Conservation (phyloP, 176 grass and related monocot genomes). For the Oropetium thomaeum region DNA sequence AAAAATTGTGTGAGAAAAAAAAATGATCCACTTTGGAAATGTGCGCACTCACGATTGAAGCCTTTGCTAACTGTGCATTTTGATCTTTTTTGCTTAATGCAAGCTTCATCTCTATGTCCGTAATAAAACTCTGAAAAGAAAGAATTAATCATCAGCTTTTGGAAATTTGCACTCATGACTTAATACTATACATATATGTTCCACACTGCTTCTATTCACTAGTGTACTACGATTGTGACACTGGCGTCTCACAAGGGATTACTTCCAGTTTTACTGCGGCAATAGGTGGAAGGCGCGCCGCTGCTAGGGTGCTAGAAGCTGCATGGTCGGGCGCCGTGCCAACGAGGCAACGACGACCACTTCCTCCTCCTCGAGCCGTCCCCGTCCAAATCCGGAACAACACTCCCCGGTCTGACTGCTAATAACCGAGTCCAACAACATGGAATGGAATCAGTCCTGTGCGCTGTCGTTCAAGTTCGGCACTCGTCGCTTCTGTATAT, state of each 20-base stretch:
- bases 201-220: no score
- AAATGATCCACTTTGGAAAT: no score
- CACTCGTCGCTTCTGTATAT: neutral
- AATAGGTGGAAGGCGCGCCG: neutral
- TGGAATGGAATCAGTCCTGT: neutral
- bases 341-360: neutral
- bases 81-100: no score
- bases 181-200: no score
- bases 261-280: neutral
- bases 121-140: no score
- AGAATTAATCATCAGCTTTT: no score
- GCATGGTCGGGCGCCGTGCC: neutral
- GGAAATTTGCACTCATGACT: no score
- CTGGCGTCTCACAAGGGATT: constrained; percentile 4
- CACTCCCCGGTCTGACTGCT: neutral
- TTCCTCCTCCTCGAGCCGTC: constrained; percentile 3
- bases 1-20: no score
- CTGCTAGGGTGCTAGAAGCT: no score
- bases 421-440: neutral
- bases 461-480: neutral
- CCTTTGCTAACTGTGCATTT: no score
- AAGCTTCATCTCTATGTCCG: no score
- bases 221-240: constrained; percentile 26
- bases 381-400: neutral
- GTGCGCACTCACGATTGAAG: no score